Conservation (phyloP, 2,329 filamentous ascomycete species). For the Curvularia hawaiiensis region DNA sequence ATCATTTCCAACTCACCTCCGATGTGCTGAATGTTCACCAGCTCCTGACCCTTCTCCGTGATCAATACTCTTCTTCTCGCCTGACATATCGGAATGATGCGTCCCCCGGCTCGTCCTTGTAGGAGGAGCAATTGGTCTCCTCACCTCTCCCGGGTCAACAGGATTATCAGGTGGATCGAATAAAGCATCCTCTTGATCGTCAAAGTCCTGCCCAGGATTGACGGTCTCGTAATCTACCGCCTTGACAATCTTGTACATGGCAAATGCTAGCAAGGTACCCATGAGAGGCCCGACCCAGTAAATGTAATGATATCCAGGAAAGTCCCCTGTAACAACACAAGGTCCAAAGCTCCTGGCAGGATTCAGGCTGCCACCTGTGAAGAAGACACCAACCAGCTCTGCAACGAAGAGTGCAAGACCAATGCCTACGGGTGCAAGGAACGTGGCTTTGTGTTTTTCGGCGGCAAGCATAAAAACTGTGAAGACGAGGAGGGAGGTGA, state of each 20-base stretch:
- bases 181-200: slow-evolving; percentile 43
- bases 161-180: slow-evolving; percentile 40
- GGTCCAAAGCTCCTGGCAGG: slow-evolving; percentile 51
- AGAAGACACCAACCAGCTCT: slow-evolving; percentile 55
- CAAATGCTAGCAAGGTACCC: slow-evolving; percentile 46
- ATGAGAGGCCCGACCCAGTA: slow-evolving; percentile 50
- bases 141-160: slow-evolving; percentile 31
- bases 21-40: background rate
- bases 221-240: slow-evolving; percentile 50
- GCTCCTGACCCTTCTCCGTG: background rate
- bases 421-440: slow-evolving; percentile 72
- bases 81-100: slow-evolving; percentile 12
- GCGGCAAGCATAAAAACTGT: slow-evolving; percentile 66
- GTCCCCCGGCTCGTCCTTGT: slow-evolving; percentile 19
- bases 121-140: slow-evolving; percentile 40
- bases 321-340: slow-evolving; percentile 45
- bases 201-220: slow-evolving; percentile 49
- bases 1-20: background rate
- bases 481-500: slow-evolving; percentile 48
- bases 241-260: slow-evolving; percentile 50
- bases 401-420: slow-evolving; percentile 72
- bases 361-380: slow-evolving; percentile 52
- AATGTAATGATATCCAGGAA: slow-evolving; percentile 50
- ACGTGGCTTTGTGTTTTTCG: slow-evolving; percentile 76
- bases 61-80: background rate